Percentiles rank a stretch among this genome's conserved stretches.
Conservation (phyloP, 305 asterid genomes). For the Rubia balearica region DNA sequence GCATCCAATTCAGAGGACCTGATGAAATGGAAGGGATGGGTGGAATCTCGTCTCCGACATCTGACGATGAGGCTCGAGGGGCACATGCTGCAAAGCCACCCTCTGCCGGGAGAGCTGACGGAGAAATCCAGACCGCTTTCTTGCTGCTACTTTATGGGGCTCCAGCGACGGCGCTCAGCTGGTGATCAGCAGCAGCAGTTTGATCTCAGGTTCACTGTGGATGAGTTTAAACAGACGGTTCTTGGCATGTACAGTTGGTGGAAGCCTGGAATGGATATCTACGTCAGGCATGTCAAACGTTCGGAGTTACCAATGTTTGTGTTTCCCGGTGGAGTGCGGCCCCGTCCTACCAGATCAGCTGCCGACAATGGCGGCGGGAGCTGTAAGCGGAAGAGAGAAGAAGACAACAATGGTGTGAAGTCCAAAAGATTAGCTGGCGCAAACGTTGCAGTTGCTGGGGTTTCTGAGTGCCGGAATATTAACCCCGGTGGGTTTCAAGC, state of each 20-base stretch:
- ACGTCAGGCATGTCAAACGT: conserved; percentile 21
- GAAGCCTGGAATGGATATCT: conserved; percentile 25
- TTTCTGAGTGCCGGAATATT: background rate
- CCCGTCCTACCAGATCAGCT: conserved; percentile 14
- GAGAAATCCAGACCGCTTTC: conserved; percentile 13
- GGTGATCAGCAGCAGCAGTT: conserved; percentile 11
- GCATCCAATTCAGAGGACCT: conserved; percentile 21
- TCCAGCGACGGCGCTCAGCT: conserved; percentile 8
- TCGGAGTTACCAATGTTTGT: conserved; percentile 19
- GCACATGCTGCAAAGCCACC: conserved; percentile 25
- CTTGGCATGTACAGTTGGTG: conserved; percentile 14
- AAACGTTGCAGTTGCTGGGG: conserved; percentile 1
- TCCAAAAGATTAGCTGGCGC: conserved; percentile 8
- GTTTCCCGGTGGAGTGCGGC: conserved; percentile 26
- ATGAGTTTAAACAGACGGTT: conserved; percentile 16
- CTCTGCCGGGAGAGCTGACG: conserved; percentile 18
- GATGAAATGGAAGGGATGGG: conserved; percentile 28
- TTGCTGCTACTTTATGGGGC: conserved; percentile 25
- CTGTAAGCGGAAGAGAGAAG: conserved; percentile 16
- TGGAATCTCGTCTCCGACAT: conserved; percentile 24
- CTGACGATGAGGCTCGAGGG: conserved; percentile 15
- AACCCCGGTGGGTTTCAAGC: background rate
- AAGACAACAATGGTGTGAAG: background rate
- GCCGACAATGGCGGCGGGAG: conserved; percentile 5
- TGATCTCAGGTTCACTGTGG: conserved; percentile 24